Base-by-base conservation (phyloP, 768 basidiomycete genomes). In the Tulasnella sp. region DNA sequence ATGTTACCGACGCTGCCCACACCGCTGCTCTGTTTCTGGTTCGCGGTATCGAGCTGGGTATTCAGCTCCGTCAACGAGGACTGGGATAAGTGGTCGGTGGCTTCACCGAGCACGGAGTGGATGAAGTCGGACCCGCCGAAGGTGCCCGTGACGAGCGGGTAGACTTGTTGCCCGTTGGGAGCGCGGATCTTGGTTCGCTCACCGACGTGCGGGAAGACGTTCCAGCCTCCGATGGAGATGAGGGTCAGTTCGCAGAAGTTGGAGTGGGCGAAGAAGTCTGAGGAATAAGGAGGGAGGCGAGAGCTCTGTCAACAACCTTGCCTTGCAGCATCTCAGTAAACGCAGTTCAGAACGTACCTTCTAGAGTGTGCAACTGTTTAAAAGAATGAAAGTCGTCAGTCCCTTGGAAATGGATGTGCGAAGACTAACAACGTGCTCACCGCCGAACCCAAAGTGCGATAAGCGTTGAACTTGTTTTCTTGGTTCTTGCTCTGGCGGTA, bases 51-150 rank as follows among this genome's bases (percentile, higher is more conserved):
- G 75, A 96, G 83, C 74, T 90, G 86, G 74, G 88, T 87, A 81
- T 91, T 92, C 47, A 98, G 84, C 77, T 98, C 94, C 0, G 89
- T 85, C 1, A 98, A 92, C 40, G 93, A 95, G 2, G 94, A 91
- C 82, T 90, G 78, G 26, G 79, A 81, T 37, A 75, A 22, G 35
- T 77, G 86, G 86, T 89, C 87, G 62, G 85, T 85, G 19, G 88
- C 87, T 79, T 89, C 87, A 79, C 90, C 90, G 6, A 92, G 82
- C 40, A 92, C 79, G 66, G 90, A 91, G 77, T 90, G 86, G 47
- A 88, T 86, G 77, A 94, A 94, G 79, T 95, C 92, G 75, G 84
- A 89, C 0, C 85, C 86, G 4, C 91, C 90, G 77, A 93, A 92
- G 0, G 90, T 87, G 0, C 92, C 88, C 4, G 94, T 95, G 12